Percentiles rank a stretch among this genome's conserved stretches.
These are phyloP conservation scores for Talaromyces sp. DNA, from an alignment of 2,329 filamentous ascomycete genomes.

Conservation along the genomic window DNA sequence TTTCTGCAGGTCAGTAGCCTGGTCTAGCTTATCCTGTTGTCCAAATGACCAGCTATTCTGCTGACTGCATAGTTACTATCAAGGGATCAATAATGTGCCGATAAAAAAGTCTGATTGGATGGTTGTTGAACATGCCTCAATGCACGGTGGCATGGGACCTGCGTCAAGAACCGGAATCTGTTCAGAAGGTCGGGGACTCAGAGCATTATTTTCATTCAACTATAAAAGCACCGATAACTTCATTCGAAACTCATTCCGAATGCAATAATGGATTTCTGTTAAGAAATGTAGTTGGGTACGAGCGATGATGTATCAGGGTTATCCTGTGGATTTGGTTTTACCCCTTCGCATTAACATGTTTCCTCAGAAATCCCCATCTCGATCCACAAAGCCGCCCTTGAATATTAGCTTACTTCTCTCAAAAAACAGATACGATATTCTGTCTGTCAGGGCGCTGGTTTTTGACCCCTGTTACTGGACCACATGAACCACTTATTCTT, in stretches of 20 bases:
- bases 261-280: not conserved
- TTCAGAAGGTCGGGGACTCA: not conserved
- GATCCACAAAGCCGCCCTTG: not conserved
- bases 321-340: not conserved
- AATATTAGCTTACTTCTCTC: not conserved
- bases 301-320: not conserved
- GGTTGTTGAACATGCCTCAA: not conserved
- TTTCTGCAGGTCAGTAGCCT: constrained; percentile 5
- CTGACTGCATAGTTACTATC: not conserved
- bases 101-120: not conserved
- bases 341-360: no score
- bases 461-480: not conserved
- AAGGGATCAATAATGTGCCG: not conserved
- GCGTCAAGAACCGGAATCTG: not conserved
- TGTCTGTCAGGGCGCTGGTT: not conserved
- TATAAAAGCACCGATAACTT: not conserved
- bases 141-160: not conserved
- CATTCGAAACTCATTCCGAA: no score
- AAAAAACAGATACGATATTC: not conserved
- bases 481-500: not conserved
- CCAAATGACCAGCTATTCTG: not conserved
- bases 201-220: not conserved
- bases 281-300: no score
- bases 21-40: not conserved
- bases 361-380: not conserved